Evolutionary conservation across 2,329 filamentous ascomycete genomes (phyloP).

Genomic region (Fusarium haematococcum): DNA sequence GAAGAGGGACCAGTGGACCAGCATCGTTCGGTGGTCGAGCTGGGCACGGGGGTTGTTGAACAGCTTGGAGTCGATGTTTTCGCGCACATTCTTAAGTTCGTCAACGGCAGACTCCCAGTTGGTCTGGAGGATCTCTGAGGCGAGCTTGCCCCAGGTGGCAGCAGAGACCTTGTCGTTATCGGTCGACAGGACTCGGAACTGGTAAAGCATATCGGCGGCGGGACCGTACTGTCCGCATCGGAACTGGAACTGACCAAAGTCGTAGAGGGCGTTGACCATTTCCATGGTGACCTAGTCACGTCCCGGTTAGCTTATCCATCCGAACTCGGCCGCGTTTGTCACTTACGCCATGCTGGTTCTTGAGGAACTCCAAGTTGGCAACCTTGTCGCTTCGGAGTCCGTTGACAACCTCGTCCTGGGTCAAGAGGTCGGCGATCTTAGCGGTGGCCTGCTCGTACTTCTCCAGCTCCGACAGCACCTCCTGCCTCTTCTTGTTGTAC

Average conservation of each 20-base stretch:
- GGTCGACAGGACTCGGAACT: constrained; percentile 97
- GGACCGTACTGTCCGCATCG: constrained; percentile 94
- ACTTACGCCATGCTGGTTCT: constrained; percentile 91
- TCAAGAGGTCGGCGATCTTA: constrained; percentile 88
- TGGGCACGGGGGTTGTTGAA: constrained; percentile 97
- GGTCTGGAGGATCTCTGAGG: constrained; percentile 92
- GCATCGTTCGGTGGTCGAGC: constrained; percentile 95
- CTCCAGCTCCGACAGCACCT: constrained; percentile 85
- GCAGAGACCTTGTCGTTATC: constrained; percentile 98
- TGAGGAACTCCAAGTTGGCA: constrained; percentile 97
- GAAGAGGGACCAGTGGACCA: constrained; percentile 98
- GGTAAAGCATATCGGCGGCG: constrained; percentile 93
- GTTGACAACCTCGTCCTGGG: constrained; percentile 88
- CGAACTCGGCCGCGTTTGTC: neutral
- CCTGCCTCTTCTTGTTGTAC: constrained; percentile 89
- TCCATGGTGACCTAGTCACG: constrained; percentile 79
- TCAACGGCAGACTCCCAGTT: constrained; percentile 96
- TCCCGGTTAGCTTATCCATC: constrained; percentile 38
- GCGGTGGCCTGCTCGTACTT: constrained; percentile 87
- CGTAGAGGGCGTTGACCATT: constrained; percentile 95
- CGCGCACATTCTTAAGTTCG: constrained; percentile 89
- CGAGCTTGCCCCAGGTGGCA: constrained; percentile 98
- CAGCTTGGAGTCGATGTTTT: constrained; percentile 91
- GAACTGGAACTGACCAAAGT: constrained; percentile 98
- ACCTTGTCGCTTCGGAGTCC: constrained; percentile 96